Evolutionary conservation across 345 rosid species (phyloP).

Genomic region (Aquilaria sinensis): DNA sequence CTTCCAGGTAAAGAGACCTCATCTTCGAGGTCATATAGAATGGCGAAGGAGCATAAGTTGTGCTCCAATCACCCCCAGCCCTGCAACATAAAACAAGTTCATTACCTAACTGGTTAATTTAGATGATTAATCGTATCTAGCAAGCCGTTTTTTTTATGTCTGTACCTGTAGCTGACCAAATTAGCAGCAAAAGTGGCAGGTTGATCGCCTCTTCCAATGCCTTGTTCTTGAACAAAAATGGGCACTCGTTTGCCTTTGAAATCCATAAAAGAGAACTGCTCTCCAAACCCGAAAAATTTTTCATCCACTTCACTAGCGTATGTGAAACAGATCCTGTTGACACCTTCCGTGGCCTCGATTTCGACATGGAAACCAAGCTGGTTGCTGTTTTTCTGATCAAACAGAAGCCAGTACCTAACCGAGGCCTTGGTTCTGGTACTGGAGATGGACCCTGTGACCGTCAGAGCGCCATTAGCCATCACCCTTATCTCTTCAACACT

Average conservation of each 20-base stretch:
- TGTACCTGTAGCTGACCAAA: slow-evolving; percentile 64
- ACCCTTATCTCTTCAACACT: slow-evolving; percentile 41
- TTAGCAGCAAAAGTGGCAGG: slow-evolving; percentile 71
- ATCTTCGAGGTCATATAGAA: slow-evolving; percentile 67
- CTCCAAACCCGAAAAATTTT: slow-evolving; percentile 63
- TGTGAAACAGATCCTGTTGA: slow-evolving; percentile 48
- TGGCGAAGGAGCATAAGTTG: slow-evolving; percentile 82
- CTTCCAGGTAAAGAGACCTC: slow-evolving; percentile 71
- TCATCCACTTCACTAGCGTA: slow-evolving; percentile 54
- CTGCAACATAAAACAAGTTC: slow-evolving; percentile 23
- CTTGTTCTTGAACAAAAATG: slow-evolving; percentile 74
- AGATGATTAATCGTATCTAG: background rate
- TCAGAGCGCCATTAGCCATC: slow-evolving; percentile 31
- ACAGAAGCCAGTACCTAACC: slow-evolving; percentile 47
- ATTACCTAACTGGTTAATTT: background rate
- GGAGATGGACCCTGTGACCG: slow-evolving; percentile 44
- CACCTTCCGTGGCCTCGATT: slow-evolving; percentile 29
- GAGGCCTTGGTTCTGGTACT: slow-evolving; percentile 21
- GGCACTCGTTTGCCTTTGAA: slow-evolving; percentile 71
- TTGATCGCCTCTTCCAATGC: slow-evolving; percentile 80
- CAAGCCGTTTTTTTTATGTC: background rate
- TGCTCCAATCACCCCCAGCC: slow-evolving; percentile 73
- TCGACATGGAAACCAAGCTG: slow-evolving; percentile 47
- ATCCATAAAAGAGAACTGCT: slow-evolving; percentile 70
- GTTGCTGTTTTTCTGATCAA: slow-evolving; percentile 37